A percentile compares a stretch with the other conserved stretches of the same genome.
phyloP scores from a whole-genome alignment of 768 basidiomycete genomes.

The Trametes punicea region DNA sequence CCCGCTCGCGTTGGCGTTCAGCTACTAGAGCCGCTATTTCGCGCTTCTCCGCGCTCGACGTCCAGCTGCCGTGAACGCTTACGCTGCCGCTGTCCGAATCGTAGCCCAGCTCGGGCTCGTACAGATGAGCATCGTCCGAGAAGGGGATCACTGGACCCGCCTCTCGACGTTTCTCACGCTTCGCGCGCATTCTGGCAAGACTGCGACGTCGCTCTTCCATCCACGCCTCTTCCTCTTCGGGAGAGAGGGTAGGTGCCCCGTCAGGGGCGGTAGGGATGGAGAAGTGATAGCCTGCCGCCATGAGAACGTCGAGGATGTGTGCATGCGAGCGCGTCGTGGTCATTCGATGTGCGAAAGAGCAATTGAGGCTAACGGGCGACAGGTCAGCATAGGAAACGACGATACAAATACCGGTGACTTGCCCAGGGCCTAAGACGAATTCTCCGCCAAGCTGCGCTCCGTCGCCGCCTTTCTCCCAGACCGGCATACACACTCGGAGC shows the following conservation, averaged over 20 bases:
- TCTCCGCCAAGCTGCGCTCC: constrained; percentile 84
- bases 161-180: constrained; percentile 30
- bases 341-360: constrained; percentile 85
- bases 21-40: not conserved
- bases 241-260: constrained; percentile 1
- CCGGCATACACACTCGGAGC: constrained; percentile 71
- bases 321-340: constrained; percentile 69
- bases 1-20: not conserved
- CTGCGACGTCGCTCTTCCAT: constrained; percentile 34
- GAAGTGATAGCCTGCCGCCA: constrained; percentile 49
- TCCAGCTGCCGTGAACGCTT: constrained; percentile 18
- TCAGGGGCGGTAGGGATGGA: constrained; percentile 11
- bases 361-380: constrained; percentile 47
- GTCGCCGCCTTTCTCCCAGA: constrained; percentile 80
- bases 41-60: constrained; percentile 15
- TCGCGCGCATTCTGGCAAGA: constrained; percentile 33
- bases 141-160: constrained; percentile 1
- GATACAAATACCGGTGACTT: constrained; percentile 12
- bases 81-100: constrained; percentile 20
- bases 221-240: constrained; percentile 37
- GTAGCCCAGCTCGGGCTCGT: constrained; percentile 17
- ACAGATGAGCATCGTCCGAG: not conserved
- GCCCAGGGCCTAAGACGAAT: constrained; percentile 72
- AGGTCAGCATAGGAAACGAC: not conserved
- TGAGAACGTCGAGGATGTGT: constrained; percentile 65